Base-by-base conservation (phyloP, 768 basidiomycete genomes). In the Mrakia hoshinonis region DNA sequence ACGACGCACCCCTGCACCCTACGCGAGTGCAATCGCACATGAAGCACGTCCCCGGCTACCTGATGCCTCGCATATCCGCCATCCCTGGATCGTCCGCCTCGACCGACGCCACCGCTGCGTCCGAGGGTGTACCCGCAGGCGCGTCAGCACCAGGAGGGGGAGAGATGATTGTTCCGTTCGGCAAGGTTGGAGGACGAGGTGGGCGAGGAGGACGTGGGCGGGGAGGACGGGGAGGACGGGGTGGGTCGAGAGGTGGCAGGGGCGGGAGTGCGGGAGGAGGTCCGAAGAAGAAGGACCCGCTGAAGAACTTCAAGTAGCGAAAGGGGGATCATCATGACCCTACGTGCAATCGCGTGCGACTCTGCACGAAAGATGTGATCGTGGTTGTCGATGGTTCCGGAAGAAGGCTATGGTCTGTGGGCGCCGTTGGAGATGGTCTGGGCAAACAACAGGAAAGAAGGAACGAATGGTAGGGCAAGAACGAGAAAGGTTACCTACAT, bases 1-100 rank as follows among this genome's bases (percentile, higher is more conserved):
- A 98, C 79, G 96, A 99, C 80, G 92, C 92, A 75, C 90, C 94
- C 6, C 82, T 97, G 5, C 91, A 95, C 76, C 92, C 94, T 0
- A 88, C 89, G 34, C 84, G 93, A 58, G 83, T 94, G 13, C 94
- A 96, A 78, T 81, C 92, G 1, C 94, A 98, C 78, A 90, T 98
- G 87, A 97, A 95, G 79, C 90, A 94, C 79, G 87, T 98, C 5
- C 96, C 95, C 0, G 88, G 87, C 68, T 99, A 99, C 78, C 83
- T 98, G 34, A 83, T 96, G 73, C 94, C 95, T 2, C 86, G 86
- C 36, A 88, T 91, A 61, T 86, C 87, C 29, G 81, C 88, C 10
- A 86, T 88, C 18, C 76, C 79, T 34, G 77, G 74, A 64, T 74
- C 62, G n/a, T 49, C 69, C 22, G 31, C 70, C 9, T 47, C 65